phyloP scores from a whole-genome alignment of 148 eudicot genomes.

The Agrostemma githago region DNA sequence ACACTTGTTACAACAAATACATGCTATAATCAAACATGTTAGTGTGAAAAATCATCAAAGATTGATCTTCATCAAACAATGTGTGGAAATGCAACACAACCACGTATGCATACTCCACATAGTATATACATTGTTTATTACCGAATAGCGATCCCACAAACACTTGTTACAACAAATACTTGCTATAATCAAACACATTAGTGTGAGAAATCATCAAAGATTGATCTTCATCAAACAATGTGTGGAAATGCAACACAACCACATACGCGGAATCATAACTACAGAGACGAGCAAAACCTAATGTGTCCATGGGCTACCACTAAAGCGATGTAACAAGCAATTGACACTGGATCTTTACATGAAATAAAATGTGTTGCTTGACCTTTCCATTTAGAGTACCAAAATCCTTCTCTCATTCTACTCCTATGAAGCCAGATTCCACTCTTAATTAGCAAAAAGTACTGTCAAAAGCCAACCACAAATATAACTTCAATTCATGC shows the following conservation, averaged over 20 bases:
- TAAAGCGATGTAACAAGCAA: not conserved
- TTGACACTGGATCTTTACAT: not conserved
- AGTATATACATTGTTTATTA: too few species aligned
- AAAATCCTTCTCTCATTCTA: not conserved
- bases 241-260: not conserved
- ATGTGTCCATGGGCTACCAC: not conserved
- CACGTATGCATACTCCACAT: not conserved
- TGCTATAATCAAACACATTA: not conserved
- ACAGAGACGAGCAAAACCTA: not conserved
- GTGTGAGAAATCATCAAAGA: not conserved
- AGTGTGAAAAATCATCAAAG: not conserved
- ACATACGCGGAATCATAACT: not conserved
- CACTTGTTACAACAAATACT: not conserved
- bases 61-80: not conserved
- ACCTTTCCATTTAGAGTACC: not conserved
- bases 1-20: not conserved
- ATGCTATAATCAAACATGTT: not conserved
- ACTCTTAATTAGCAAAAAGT: not conserved
- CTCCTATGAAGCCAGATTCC: not conserved
- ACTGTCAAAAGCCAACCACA: not conserved
- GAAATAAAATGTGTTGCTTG: not conserved
- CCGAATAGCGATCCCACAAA: not conserved
- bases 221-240: not conserved
- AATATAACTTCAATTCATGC: not conserved
- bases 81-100: not conserved